Evolutionary conservation across 1,284 basidiomycete genomes (phyloP), one percentile per base, ranked within the genome.

Genomic region (Microbotryomycetes sp.): DNA sequence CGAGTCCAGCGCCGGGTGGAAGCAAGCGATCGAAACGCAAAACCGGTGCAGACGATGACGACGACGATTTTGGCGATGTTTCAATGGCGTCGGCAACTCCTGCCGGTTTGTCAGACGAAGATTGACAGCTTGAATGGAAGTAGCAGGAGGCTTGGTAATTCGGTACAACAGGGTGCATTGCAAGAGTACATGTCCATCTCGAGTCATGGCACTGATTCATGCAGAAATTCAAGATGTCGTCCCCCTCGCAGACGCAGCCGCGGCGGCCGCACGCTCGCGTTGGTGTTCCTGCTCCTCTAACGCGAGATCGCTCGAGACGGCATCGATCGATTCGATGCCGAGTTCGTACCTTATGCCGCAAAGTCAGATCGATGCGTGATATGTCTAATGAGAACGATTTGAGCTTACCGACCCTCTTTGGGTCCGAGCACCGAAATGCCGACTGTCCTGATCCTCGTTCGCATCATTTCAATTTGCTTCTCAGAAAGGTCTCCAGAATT

Each of bases 371-470:
- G 15, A n/a, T 2, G 35, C n/a, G n/a, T n/a, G n/a, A n/a, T n/a
- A n/a, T n/a, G 27, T 23, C 18, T 21, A 41, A 31, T 16, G 35
- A 1, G 51, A 35, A 15, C 2, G 54, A 27, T 4, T 18, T 4
- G 15, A 18, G 45, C 60, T 50, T 18, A 67, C 60, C 62, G 50
- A 4, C 70, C 70, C 55, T 68, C 65, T 53, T 57, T 60, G 13
- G 71, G 71, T 15, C 89, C 89, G 6, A 91, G 77, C 16, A 91
- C 76, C 1, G 88, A 89, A 31, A 94, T 85, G 3, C 91, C 91
- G 16, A 94, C 79, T 16, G 86, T 89, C 56, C 86, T 81, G 15
- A 94, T 77, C 58, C 82, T 83, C 65, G 90, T 85, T 18, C 82
- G 80, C 72, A 83, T 81, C 86, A 94, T 91, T 54, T 75, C 76